Evolutionary conservation across 2,329 filamentous ascomycete genomes (phyloP).

Genomic region (Beauveria medogensis): DNA sequence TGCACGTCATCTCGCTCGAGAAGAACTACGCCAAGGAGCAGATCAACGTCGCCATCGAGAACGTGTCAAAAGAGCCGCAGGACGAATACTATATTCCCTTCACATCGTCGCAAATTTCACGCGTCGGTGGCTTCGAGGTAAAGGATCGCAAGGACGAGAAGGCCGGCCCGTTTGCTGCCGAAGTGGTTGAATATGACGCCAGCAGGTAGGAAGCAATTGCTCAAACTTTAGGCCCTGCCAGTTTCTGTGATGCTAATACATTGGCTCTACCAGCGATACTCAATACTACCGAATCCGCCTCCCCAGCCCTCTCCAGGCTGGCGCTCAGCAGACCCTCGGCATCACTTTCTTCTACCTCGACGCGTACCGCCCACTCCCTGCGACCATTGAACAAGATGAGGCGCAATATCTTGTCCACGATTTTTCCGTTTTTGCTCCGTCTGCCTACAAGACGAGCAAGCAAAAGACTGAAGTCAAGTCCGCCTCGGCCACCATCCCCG

Average conservation of each 20-base stretch:
- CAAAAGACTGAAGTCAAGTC: constrained; percentile 98
- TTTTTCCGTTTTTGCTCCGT: constrained; percentile 78
- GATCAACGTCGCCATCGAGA: constrained; percentile 91
- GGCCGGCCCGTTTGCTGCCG: constrained; percentile 59
- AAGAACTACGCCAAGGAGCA: constrained; percentile 87
- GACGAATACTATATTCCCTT: constrained; percentile 90
- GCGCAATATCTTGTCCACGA: constrained; percentile 80
- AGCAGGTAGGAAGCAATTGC: constrained; percentile 39
- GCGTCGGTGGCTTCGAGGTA: constrained; percentile 80
- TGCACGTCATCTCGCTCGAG: constrained; percentile 84
- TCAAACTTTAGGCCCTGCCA: not conserved
- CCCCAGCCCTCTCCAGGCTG: constrained; percentile 65
- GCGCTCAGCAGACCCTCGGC: constrained; percentile 73
- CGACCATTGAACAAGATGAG: constrained; percentile 72
- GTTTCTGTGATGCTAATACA: constrained; percentile 12
- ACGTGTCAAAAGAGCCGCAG: constrained; percentile 69
- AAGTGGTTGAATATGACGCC: constrained; percentile 56
- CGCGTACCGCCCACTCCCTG: constrained; percentile 72
- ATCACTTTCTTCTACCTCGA: constrained; percentile 79
- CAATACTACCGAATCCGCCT: constrained; percentile 84
- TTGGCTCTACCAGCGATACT: constrained; percentile 42
- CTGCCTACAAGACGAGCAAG: constrained; percentile 77
- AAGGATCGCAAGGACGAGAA: constrained; percentile 79
- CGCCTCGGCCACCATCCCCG: constrained; percentile 66
- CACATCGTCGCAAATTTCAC: constrained; percentile 63